A percentile compares a stretch with the other conserved stretches of the same genome.
Conservation (phyloP, 2,329 filamentous ascomycete species). For the Botryosphaeria dothidea region DNA sequence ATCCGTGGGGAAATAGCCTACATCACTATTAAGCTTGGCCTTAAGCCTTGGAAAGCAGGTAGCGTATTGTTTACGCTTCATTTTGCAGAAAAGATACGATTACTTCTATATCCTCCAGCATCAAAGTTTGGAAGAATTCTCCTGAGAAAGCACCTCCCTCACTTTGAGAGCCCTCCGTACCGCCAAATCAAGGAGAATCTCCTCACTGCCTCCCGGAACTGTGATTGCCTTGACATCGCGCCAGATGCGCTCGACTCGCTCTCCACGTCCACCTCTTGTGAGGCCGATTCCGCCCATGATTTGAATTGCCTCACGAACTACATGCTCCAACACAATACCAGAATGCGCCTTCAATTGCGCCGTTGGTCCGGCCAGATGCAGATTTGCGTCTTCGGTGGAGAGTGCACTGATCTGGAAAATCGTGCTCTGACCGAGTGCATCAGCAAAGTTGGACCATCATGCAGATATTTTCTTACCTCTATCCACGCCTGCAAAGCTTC, state of each 20-base stretch:
- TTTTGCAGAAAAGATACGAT: no score
- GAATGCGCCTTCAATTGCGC: neutral
- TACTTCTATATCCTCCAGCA: neutral
- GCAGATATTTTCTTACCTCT: conserved; percentile 26
- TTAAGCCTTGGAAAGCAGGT: no score
- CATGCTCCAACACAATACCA: neutral
- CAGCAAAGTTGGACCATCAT: conserved; percentile 22
- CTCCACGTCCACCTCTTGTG: neutral
- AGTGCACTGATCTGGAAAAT: conserved; percentile 62
- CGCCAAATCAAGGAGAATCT: conserved; percentile 32
- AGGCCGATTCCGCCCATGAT: neutral
- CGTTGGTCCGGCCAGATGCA: conserved; percentile 40
- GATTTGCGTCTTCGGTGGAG: conserved; percentile 59
- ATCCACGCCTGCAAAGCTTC: conserved; percentile 32
- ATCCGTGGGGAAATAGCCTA: no score
- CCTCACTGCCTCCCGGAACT: conserved; percentile 27
- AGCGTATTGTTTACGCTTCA: no score
- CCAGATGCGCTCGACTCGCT: neutral
- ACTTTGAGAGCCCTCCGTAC: conserved; percentile 33
- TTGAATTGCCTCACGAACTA: conserved; percentile 32
- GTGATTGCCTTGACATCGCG: neutral
- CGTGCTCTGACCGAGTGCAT: neutral
- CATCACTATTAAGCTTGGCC: no score
- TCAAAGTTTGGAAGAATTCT: neutral
- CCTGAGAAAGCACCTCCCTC: neutral